Evolutionary conservation across 2,329 filamentous ascomycete genomes (phyloP).

Genomic region (Paecilomyces sp.): DNA sequence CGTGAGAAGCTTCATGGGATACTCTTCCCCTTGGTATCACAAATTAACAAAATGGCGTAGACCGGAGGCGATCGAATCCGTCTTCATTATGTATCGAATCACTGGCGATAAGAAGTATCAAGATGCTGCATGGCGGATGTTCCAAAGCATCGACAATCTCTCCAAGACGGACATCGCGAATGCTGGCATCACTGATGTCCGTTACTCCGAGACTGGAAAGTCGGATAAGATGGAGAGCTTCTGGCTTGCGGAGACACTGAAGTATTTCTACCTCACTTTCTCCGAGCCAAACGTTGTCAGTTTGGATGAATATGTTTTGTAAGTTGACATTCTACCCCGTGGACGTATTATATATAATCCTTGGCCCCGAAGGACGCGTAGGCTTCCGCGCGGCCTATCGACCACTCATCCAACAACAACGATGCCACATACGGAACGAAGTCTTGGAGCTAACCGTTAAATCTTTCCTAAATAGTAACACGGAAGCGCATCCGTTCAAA

Average conservation of each 20-base stretch:
- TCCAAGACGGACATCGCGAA: conserved; percentile 37
- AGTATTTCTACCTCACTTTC: conserved; percentile 41
- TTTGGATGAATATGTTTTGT: conserved; percentile 39
- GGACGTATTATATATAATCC: background rate
- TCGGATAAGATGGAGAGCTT: conserved; percentile 39
- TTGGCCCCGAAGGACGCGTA: background rate
- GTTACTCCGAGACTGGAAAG: conserved; percentile 17
- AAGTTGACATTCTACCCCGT: conserved; percentile 10
- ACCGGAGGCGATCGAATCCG: conserved; percentile 55
- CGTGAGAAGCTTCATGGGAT: background rate
- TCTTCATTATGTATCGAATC: conserved; percentile 55
- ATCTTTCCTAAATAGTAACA: conserved; percentile 20
- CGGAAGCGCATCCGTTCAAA: conserved; percentile 35
- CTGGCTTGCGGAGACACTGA: conserved; percentile 40
- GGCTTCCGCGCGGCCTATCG: background rate
- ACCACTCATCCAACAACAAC: background rate
- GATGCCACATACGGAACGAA: background rate
- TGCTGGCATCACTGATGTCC: conserved; percentile 37
- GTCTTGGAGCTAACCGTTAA: background rate
- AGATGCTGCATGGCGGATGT: conserved; percentile 45
- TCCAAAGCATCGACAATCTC: conserved; percentile 38
- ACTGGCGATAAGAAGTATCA: conserved; percentile 46
- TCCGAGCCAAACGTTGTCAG: conserved; percentile 32
- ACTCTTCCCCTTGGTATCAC: background rate
- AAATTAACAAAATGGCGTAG: conserved; percentile 10